Base-by-base conservation (phyloP, 2,329 filamentous ascomycete genomes). In the Podosphaera leucotricha region DNA sequence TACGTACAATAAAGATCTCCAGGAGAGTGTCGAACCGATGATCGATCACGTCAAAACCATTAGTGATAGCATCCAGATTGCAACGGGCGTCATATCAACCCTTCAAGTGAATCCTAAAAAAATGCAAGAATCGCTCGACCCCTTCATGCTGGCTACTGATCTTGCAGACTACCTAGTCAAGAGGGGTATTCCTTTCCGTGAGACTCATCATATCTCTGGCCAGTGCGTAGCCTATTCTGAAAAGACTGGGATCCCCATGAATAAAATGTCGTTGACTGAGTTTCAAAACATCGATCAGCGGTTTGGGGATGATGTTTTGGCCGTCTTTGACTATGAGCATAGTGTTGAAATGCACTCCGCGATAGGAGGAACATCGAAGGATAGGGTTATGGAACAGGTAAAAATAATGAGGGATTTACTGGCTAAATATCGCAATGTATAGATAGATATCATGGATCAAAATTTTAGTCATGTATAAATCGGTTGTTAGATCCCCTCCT, bases 1-100 rank as follows among this genome's bases (percentile, higher is more conserved):
- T 10, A 84, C 80, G 2, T 92, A 92, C 66, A 87, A 92, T 66
- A 92, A 92, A 63, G 83, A 92, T 60, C 62, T 92, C n/a, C 83
- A 93, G 62, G 84, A 92, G 63, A 78, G 74, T 46, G 77, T 82
- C 48, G 80, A 92, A 66, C 78, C 80, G n/a, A 74, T 92, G 63
- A 71, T 92, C 41, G 82, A 92, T 60, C 73, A 77, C 58, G 72
- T 86, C 61, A 81, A 85, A 68, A 87, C 82, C 5, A 69, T 90
- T 48, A 71, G 70, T 46, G 80, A 92, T 65, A 84, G 79, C 56
- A 70, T 92, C 44, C 75, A 79, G 60, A 92, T 92, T 53, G 80
- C 81, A 22, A 80, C 80, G 20, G 80, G 85, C 44, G 78, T 92
- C 4, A 66, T 92, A 3, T 72, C 74, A 1, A 92, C 82, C 0